These are phyloP conservation scores for Fusarium sp. DNA, from an alignment of 2,329 filamentous ascomycete species.

Conservation along the genomic window DNA sequence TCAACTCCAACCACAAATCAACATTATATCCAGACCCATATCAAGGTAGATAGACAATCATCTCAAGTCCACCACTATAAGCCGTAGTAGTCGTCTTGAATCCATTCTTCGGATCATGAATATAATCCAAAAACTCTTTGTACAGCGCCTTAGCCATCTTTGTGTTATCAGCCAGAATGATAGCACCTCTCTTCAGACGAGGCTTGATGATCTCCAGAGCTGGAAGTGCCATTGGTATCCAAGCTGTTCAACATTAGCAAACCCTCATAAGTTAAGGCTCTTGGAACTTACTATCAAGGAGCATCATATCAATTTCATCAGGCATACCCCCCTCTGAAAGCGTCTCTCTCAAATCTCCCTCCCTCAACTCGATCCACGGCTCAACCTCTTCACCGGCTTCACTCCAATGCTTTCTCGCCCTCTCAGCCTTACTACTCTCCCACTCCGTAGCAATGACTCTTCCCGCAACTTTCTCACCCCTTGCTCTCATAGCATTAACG, in stretches of 20 bases:
- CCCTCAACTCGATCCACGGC: slow-evolving; percentile 63
- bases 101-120: slow-evolving; percentile 56
- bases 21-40: accelerated
- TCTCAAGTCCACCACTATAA: slow-evolving; percentile 46
- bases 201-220: slow-evolving; percentile 60
- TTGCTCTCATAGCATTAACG: slow-evolving; percentile 34
- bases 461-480: slow-evolving; percentile 31
- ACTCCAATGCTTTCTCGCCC: slow-evolving; percentile 64
- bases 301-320: slow-evolving; percentile 62
- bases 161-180: slow-evolving; percentile 63
- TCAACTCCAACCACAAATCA: slow-evolving; percentile 30
- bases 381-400: slow-evolving; percentile 61
- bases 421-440: slow-evolving; percentile 62
- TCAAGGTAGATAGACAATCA: slow-evolving; percentile 40
- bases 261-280: accelerated
- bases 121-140: slow-evolving; percentile 57
- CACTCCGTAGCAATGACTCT: slow-evolving; percentile 69
- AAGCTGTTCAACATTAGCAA: slow-evolving; percentile 53
- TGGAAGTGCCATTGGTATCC: slow-evolving; percentile 64
- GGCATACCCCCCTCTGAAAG: slow-evolving; percentile 53
- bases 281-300: slow-evolving; percentile 68
- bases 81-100: slow-evolving; percentile 56
- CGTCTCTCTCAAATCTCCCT: slow-evolving; percentile 67
- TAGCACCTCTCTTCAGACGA: slow-evolving; percentile 56
- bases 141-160: slow-evolving; percentile 53